Percentiles rank a stretch among this genome's conserved stretches.
Evolutionary conservation across 164 flowering plant species (phyloP).

Genomic region (Stephania cephalantha): DNA sequence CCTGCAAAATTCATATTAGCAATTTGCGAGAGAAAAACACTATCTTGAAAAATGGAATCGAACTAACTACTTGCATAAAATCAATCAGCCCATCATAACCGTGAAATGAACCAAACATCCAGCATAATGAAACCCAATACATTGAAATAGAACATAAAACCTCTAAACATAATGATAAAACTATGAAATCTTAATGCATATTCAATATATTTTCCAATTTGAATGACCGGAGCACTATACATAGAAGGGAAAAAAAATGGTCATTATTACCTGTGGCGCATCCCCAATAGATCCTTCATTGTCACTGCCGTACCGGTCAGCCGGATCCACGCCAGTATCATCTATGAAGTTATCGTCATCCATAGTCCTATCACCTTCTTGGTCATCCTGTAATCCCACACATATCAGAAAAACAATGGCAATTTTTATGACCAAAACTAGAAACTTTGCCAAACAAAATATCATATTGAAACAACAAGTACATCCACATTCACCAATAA

Average conservation of each 20-base stretch:
- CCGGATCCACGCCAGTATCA: conserved; percentile 86
- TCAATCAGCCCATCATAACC: neutral
- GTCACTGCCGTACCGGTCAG: conserved; percentile 62
- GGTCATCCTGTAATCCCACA: conserved; percentile 56
- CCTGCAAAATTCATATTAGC: conserved; percentile 33
- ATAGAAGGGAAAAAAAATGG: neutral
- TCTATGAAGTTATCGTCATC: conserved; percentile 96
- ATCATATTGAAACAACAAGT: neutral
- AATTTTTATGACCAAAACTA: neutral
- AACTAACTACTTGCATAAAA: neutral
- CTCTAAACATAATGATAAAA: too few relatives aligned
- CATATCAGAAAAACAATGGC: neutral
- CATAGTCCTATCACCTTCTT: conserved; percentile 61
- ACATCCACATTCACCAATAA: neutral
- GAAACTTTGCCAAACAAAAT: neutral
- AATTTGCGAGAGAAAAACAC: neutral
- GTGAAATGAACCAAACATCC: neutral
- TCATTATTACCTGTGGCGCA: conserved; percentile 66
- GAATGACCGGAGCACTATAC: too few relatives aligned
- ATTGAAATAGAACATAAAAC: too few relatives aligned
- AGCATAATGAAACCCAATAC: neutral
- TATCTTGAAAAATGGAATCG: neutral
- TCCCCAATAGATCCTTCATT: conserved; percentile 49
- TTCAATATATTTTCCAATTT: too few relatives aligned
- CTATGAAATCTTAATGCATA: too few relatives aligned